Conservation (phyloP, 1,284 basidiomycete species). For the Anthracocystis panici-leucophaei region DNA sequence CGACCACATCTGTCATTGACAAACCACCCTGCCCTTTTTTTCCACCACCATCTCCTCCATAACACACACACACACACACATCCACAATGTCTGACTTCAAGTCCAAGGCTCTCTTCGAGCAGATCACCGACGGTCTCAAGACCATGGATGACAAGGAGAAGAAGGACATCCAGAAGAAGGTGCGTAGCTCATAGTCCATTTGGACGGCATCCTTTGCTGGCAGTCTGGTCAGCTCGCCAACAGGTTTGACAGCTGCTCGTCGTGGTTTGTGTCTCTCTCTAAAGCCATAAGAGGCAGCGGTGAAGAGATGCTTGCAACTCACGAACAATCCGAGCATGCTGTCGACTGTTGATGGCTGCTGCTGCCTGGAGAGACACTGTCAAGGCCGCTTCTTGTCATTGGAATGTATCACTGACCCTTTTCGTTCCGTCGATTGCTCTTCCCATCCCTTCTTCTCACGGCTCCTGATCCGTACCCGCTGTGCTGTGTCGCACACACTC, state of each 20-base stretch:
- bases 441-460: not conserved
- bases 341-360: not conserved
- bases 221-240: too few relatives aligned
- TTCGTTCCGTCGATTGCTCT: not conserved
- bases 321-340: not conserved
- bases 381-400: too few relatives aligned
- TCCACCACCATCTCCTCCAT: not conserved
- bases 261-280: too few relatives aligned
- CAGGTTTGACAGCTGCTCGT: too few relatives aligned
- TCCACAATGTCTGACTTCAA: slow-evolving; percentile 66
- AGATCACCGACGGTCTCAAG: slow-evolving; percentile 77
- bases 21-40: not conserved
- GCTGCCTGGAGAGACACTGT: not conserved
- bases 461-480: not conserved
- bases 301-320: not conserved
- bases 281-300: too few relatives aligned
- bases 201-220: too few relatives aligned
- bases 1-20: slow-evolving; percentile 8
- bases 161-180: slow-evolving; percentile 87
- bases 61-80: slow-evolving; percentile 6
- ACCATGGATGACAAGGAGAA: slow-evolving; percentile 80
- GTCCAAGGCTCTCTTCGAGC: slow-evolving; percentile 67
- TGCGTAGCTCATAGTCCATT: slow-evolving; percentile 60
- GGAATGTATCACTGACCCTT: not conserved
- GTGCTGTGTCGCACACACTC: too few relatives aligned